phyloP scores from a whole-genome alignment of 257 asterid species.

The Penstemon newberryi region DNA sequence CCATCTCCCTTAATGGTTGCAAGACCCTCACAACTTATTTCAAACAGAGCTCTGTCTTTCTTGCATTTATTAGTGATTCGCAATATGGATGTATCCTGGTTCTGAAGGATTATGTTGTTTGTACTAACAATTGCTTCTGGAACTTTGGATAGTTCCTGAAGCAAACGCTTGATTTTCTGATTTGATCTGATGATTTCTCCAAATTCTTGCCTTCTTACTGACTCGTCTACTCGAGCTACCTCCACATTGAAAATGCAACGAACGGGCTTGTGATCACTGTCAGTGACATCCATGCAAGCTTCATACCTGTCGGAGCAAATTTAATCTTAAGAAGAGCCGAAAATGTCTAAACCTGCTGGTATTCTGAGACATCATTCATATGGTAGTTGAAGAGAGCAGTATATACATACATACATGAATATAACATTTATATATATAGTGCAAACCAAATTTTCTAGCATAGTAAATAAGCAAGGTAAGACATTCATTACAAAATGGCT shows the following conservation, averaged over 20 bases:
- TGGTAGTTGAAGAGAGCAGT: background rate
- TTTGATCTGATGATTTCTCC: conserved; percentile 82
- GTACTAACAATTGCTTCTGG: conserved; percentile 90
- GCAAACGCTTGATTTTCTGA: conserved; percentile 57
- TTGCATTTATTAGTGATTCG: conserved; percentile 78
- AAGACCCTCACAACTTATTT: conserved; percentile 78
- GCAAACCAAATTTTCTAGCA: background rate
- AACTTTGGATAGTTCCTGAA: conserved; percentile 53
- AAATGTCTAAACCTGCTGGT: conserved; percentile 18
- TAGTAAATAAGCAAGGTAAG: background rate
- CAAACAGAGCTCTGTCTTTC: conserved; percentile 54
- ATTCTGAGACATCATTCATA: conserved; percentile 5
- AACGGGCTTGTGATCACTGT: conserved; percentile 98
- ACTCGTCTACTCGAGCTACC: conserved; percentile 87
- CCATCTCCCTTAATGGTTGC: conserved; percentile 64
- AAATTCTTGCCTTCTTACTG: conserved; percentile 85
- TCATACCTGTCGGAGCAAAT: conserved; percentile 65
- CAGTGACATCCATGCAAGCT: conserved; percentile 98
- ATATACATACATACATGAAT: background rate
- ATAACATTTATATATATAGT: background rate
- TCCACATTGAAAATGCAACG: conserved; percentile 82
- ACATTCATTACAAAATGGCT: conserved; percentile 37
- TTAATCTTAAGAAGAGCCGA: conserved; percentile 22
- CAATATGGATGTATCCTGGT: conserved; percentile 75
- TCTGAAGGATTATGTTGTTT: conserved; percentile 81